Conservation (phyloP, 2,329 filamentous ascomycete genomes). For the Lecanicillium sp. region DNA sequence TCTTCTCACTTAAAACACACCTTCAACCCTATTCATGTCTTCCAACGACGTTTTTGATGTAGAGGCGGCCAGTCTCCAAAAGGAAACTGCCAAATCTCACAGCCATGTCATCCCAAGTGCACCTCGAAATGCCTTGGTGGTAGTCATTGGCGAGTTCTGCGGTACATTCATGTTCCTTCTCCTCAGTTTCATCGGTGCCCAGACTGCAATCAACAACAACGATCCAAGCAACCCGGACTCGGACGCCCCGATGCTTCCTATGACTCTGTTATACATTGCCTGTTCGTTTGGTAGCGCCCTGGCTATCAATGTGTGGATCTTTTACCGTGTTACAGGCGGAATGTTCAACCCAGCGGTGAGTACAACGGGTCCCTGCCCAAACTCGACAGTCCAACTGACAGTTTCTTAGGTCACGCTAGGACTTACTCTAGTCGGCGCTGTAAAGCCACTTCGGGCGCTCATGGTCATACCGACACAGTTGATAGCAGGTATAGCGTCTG, state of each 20-base stretch:
- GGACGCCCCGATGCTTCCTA: constrained; percentile 20
- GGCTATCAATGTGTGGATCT: constrained; percentile 47
- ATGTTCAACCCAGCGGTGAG: constrained; percentile 43
- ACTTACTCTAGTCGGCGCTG: constrained; percentile 49
- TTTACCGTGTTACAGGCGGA: constrained; percentile 45
- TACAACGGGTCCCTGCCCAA: constrained; percentile 5
- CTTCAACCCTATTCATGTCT: too few species aligned
- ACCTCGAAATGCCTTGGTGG: constrained; percentile 27
- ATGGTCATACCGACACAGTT: constrained; percentile 50
- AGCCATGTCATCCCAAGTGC: not conserved
- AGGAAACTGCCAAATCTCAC: too few species aligned
- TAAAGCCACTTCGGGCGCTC: constrained; percentile 42
- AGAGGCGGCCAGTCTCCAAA: too few species aligned
- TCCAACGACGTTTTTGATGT: too few species aligned
- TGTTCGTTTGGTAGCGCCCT: constrained; percentile 41
- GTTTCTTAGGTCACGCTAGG: constrained; percentile 48
- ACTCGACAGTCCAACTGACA: not conserved
- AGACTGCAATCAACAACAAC: constrained; percentile 27
- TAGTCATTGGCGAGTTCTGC: constrained; percentile 40
- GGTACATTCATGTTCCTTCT: constrained; percentile 47
- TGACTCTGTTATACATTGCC: constrained; percentile 40
- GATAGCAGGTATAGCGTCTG: constrained; percentile 49
- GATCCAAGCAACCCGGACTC: constrained; percentile 14
- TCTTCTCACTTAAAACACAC: too few species aligned
- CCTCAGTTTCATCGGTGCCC: constrained; percentile 30